These are phyloP conservation scores for Dorcoceras hygrometricum DNA, from an alignment of 257 asterid genomes.

Conservation along the genomic window DNA sequence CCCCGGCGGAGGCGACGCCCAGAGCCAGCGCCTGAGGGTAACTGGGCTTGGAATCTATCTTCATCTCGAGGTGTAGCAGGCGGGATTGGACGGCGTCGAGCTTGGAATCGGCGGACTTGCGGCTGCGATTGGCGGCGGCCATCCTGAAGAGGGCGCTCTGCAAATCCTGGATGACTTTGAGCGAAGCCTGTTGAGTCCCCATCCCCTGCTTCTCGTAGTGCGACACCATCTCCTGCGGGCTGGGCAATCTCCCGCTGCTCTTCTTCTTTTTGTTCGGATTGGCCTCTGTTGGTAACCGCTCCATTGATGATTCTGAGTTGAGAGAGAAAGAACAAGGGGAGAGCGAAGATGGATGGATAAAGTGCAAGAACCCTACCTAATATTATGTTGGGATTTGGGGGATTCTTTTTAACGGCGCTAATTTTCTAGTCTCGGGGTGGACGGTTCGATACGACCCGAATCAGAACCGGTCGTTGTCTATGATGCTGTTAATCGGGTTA, in stretches of 20 bases:
- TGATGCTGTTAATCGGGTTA: no score
- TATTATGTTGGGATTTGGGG: no score
- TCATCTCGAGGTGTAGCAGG: slow-evolving; percentile 58
- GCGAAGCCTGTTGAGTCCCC: slow-evolving; percentile 71
- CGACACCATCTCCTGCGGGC: slow-evolving; percentile 64
- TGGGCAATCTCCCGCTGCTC: slow-evolving; percentile 52
- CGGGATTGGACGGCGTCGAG: slow-evolving; percentile 68
- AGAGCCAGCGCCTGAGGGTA: slow-evolving; percentile 61
- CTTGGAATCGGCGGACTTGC: slow-evolving; percentile 39
- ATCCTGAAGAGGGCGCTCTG: slow-evolving; percentile 68
- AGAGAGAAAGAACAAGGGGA: no score
- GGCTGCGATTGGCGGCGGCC: slow-evolving; percentile 32
- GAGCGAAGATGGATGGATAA: not conserved
- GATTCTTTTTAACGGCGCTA: no score
- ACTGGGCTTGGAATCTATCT: slow-evolving; percentile 83
- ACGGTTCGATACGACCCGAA: no score
- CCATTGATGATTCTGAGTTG: slow-evolving; percentile 24
- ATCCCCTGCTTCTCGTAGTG: slow-evolving; percentile 83
- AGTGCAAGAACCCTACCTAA: not conserved
- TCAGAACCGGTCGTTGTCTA: no score
- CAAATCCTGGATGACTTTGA: slow-evolving; percentile 77
- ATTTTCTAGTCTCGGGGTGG: no score
- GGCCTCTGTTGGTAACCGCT: slow-evolving; percentile 20
- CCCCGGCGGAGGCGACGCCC: slow-evolving; percentile 65
- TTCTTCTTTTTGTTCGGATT: slow-evolving; percentile 21